Base-by-base conservation (phyloP, 2,329 filamentous ascomycete species). In the Hymenoscyphus infarciens region DNA sequence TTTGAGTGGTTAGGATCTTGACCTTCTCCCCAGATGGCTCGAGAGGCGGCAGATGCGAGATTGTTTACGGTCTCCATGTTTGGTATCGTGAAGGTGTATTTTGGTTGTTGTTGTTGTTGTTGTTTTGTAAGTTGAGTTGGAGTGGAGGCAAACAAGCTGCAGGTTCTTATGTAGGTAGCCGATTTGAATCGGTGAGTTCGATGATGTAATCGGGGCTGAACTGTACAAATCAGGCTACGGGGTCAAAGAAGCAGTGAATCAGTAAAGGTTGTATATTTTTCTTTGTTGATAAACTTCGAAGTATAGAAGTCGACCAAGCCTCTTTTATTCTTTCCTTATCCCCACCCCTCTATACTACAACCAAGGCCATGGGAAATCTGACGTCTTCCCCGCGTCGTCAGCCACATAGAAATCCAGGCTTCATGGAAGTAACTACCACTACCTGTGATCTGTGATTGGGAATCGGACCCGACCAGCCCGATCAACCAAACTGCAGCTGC, bases 61-160 rank as follows among this genome's bases (percentile, higher is more conserved):
- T 80, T 83, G 75, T 78, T 87, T 69, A 90, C 79, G 38, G 85
- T 83, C 64, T 90, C 87, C 87, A 90, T 61, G n/a, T 29, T 42
- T 45, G 22, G 7, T 49, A 25, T 25, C 22, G 33, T 39, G 31
- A 22, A 38, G 33, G 42, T 11, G 19, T 57, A 10, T 42, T 27
- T 57, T 57, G 19, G 1, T 39, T 38, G 16, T 1, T 57, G 56
- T 57, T 57, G 33, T 22, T 39, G 39, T 31, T 22, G 25, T 19
- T 15, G 27, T 7, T 13, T 55, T 49, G 42, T 11, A 25, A 52
- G 8, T 52, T 52, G 19, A 52, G 8, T 52, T 52, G 19, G 13
- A 11, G 11, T 25, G 19, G 45, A 52, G 45, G 10, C 10, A 52
- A 52, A 22, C 11, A 52, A 52, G 19, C 19, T 52, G 45, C 19